These are phyloP conservation scores for Botrytis fabae DNA, from an alignment of 2,329 filamentous ascomycete species.

Conservation along the genomic window DNA sequence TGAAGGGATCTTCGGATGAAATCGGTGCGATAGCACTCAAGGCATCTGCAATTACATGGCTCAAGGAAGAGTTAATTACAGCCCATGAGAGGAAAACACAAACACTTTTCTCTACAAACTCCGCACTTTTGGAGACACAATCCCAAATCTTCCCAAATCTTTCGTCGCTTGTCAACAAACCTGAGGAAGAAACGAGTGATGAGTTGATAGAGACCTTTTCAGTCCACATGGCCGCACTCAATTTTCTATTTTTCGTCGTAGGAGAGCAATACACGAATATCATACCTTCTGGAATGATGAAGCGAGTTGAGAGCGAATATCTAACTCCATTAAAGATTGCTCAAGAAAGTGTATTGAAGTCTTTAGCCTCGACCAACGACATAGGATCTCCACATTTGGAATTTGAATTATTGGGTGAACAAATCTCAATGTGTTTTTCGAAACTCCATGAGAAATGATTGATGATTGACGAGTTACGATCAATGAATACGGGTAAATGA, in stretches of 20 bases:
- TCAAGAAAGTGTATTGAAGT: slow-evolving; percentile 40
- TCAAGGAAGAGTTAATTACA: slow-evolving; percentile 61
- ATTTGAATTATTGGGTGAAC: slow-evolving; percentile 36
- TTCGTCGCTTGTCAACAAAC: slow-evolving; percentile 48
- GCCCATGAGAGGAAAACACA: slow-evolving; percentile 38
- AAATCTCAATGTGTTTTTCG: slow-evolving; percentile 30
- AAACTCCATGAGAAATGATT: slow-evolving; percentile 28
- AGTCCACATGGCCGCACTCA: slow-evolving; percentile 60
- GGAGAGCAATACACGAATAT: slow-evolving; percentile 49
- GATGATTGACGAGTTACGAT: slow-evolving; percentile 11
- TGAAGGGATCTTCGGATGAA: slow-evolving; percentile 59
- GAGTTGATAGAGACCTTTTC: slow-evolving; percentile 54
- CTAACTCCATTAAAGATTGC: slow-evolving; percentile 53
- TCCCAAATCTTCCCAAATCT: slow-evolving; percentile 62
- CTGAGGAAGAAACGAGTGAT: slow-evolving; percentile 48
- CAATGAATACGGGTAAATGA: background rate
- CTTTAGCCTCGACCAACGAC: slow-evolving; percentile 16
- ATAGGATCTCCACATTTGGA: slow-evolving; percentile 26
- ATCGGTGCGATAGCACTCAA: slow-evolving; percentile 56
- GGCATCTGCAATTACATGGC: slow-evolving; percentile 62
- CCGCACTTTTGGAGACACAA: slow-evolving; percentile 60
- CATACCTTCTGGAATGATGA: slow-evolving; percentile 57
- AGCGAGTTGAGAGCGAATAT: slow-evolving; percentile 59
- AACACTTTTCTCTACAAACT: slow-evolving; percentile 51
- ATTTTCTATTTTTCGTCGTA: slow-evolving; percentile 60